Evolutionary conservation across 305 asterid species (phyloP).

Genomic region (Plantago coronopus): DNA sequence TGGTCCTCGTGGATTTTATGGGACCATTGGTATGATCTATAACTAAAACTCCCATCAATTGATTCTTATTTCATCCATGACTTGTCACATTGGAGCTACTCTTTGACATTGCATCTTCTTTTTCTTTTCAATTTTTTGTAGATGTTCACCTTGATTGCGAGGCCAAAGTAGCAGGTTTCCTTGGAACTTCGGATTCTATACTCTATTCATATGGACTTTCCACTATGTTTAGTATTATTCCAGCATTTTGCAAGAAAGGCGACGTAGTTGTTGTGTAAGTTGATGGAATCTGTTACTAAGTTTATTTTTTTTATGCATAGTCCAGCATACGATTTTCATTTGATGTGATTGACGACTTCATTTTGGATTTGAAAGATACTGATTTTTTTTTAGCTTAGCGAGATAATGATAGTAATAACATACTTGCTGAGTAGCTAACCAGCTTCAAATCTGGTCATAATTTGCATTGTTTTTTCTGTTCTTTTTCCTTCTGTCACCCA

Average conservation of each 20-base stretch:
- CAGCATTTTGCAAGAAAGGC: conserved; percentile 96
- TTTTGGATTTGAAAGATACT: conserved; percentile 1
- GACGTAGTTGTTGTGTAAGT: conserved; percentile 87
- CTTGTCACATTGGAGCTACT: background rate
- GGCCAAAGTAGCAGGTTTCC: conserved; percentile 82
- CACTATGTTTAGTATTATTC: conserved; percentile 95
- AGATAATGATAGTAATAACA: background rate
- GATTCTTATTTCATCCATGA: conserved; percentile 1
- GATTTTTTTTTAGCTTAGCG: too few species aligned
- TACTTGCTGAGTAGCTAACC: background rate
- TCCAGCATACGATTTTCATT: background rate
- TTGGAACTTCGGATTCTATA: conserved; percentile 91
- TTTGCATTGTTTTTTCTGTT: too few species aligned
- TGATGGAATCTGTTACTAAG: conserved; percentile 12
- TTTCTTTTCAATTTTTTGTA: conserved; percentile 25
- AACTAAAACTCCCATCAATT: background rate
- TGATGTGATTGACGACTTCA: background rate
- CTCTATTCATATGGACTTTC: conserved; percentile 97
- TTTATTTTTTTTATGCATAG: background rate
- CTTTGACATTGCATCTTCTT: conserved; percentile 11
- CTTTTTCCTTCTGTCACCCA: too few species aligned
- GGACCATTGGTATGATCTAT: conserved; percentile 85
- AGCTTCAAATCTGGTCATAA: too few species aligned
- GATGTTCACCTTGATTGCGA: conserved; percentile 99
- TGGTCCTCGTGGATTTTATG: conserved; percentile 98